Conservation (phyloP, 441 rosid species). For the Brassica hybrid region DNA sequence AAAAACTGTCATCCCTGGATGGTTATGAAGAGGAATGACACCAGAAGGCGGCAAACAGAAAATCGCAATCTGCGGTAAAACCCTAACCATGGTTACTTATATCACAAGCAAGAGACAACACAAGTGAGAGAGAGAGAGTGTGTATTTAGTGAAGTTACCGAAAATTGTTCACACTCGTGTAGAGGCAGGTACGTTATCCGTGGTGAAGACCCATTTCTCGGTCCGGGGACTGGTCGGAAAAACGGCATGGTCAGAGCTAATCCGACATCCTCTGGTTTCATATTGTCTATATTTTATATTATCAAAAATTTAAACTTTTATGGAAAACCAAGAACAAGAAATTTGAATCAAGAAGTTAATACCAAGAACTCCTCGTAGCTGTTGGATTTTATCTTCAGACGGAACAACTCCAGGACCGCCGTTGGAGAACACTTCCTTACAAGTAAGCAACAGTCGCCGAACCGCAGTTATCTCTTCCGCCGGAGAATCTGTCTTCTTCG, state of each 20-base stretch:
- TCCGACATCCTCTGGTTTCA: conserved; percentile 66
- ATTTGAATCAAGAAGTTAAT: conserved; percentile 3
- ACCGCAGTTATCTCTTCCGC: conserved; percentile 38
- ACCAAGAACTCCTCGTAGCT: conserved; percentile 74
- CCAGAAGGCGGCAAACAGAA: conserved; percentile 92
- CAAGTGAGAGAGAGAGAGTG: too few species aligned
- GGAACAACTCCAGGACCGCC: conserved; percentile 66
- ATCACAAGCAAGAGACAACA: conserved; percentile 30
- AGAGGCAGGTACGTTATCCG: conserved; percentile 67
- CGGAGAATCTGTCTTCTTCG: conserved; percentile 39
- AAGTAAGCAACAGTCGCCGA: conserved; percentile 70
- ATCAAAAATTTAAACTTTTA: conserved; percentile 4
- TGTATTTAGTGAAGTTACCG: conserved; percentile 49
- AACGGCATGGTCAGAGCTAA: conserved; percentile 60
- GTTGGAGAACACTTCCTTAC: conserved; percentile 68
- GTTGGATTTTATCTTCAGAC: conserved; percentile 56
- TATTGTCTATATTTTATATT: conserved; percentile 50
- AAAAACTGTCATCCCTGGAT: conserved; percentile 97
- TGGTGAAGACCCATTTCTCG: conserved; percentile 34
- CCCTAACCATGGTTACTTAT: conserved; percentile 31
- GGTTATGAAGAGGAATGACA: conserved; percentile 91
- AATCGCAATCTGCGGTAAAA: conserved; percentile 73
- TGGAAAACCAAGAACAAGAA: neutral
- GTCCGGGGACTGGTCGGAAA: conserved; percentile 35
- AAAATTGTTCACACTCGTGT: conserved; percentile 63